Evolutionary conservation across 257 asterid genomes (phyloP).

Genomic region (Ilex asprella): DNA sequence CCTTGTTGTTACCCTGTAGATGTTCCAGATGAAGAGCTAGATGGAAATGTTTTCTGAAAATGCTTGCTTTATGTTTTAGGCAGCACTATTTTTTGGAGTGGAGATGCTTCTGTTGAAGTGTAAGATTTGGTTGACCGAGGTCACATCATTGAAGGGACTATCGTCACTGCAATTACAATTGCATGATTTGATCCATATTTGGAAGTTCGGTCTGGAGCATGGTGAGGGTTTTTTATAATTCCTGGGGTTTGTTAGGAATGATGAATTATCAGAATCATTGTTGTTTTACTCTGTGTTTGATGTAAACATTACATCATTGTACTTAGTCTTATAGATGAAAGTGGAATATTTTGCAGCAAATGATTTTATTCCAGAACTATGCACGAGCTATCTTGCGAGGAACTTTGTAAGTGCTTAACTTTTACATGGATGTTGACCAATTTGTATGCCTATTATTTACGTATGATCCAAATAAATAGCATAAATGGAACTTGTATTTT

Average conservation of each 20-base stretch:
- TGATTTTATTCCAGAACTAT: constrained; percentile 46
- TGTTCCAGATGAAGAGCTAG: too few species aligned
- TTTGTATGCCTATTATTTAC: neutral
- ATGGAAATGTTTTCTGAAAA: constrained; percentile 1
- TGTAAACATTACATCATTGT: constrained; percentile 24
- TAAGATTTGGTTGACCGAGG: constrained; percentile 53
- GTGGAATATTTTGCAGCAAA: constrained; percentile 74
- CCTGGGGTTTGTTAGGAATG: constrained; percentile 6
- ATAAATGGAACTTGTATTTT: too few species aligned
- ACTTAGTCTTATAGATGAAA: constrained; percentile 55
- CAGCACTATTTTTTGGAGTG: constrained; percentile 83
- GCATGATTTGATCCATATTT: constrained; percentile 46
- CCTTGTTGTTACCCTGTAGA: too few species aligned
- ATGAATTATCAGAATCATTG: constrained; percentile 1
- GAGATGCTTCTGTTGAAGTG: constrained; percentile 59
- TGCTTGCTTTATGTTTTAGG: constrained; percentile 37
- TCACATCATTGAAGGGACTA: constrained; percentile 34
- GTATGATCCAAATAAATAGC: neutral
- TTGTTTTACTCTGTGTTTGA: constrained; percentile 13
- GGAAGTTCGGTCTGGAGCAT: constrained; percentile 64
- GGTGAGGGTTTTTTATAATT: constrained; percentile 35
- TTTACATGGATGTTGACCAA: neutral
- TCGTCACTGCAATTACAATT: constrained; percentile 38
- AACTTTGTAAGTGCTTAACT: constrained; percentile 64
- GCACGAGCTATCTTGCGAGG: constrained; percentile 62